A percentile compares a stretch with the other conserved stretches of the same genome.
phyloP scores from a whole-genome alignment of 768 basidiomycete species.

The Hypsizygus marmoreus region DNA sequence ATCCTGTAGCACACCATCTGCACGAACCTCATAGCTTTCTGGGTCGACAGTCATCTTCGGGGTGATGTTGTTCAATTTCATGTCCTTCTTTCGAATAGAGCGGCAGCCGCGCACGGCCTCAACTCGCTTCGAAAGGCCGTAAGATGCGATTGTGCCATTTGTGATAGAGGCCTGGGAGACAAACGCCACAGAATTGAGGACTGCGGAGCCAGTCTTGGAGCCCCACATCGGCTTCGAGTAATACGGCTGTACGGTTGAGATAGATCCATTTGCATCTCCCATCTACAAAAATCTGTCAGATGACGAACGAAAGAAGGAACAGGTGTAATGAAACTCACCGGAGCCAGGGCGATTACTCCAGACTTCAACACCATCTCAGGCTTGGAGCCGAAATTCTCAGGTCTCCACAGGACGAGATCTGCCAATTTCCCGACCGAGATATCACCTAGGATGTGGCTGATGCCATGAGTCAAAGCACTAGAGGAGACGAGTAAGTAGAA shows the following conservation, averaged over 20 bases:
- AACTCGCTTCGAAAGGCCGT: constrained; percentile 69
- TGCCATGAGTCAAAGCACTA: constrained; percentile 93
- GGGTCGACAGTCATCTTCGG: constrained; percentile 91
- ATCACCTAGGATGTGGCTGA: constrained; percentile 84
- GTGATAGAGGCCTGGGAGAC: constrained; percentile 76
- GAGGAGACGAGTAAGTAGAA: background rate
- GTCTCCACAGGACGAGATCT: constrained; percentile 95
- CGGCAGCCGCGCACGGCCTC: constrained; percentile 81
- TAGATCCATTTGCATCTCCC: constrained; percentile 96
- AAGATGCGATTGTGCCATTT: constrained; percentile 59
- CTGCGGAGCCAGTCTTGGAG: constrained; percentile 71
- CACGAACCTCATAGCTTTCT: constrained; percentile 85
- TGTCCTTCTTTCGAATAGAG: constrained; percentile 76
- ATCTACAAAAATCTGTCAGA: constrained; percentile 51
- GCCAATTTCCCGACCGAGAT: constrained; percentile 82
- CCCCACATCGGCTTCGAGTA: constrained; percentile 95
- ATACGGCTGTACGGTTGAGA: constrained; percentile 92
- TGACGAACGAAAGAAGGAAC: background rate
- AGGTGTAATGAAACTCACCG: constrained; percentile 48
- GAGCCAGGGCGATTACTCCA: constrained; percentile 89
- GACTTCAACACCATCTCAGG: constrained; percentile 96
- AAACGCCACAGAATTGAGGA: constrained; percentile 83
- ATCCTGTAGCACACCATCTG: constrained; percentile 77
- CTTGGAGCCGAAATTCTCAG: constrained; percentile 88
- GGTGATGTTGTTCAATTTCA: constrained; percentile 88